phyloP scores from a whole-genome alignment of 441 rosid species.

The Monsonia emarginata region DNA sequence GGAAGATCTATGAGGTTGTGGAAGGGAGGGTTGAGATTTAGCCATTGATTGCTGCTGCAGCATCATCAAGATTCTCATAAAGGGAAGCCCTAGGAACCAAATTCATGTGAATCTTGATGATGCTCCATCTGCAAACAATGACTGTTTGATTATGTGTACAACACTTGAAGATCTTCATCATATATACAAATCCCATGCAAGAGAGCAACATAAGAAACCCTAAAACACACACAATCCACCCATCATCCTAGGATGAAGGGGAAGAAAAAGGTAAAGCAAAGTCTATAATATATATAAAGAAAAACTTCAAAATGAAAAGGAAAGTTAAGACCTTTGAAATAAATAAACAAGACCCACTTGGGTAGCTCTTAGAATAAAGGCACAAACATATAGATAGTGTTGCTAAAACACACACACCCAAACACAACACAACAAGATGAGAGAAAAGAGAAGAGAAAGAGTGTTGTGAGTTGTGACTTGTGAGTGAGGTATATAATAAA shows the following conservation, averaged over 20 bases:
- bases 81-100: neutral
- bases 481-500: slow-evolving; percentile 26
- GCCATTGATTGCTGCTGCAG: slow-evolving; percentile 11
- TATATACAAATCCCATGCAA: slow-evolving; percentile 25
- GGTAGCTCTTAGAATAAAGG: slow-evolving; percentile 7
- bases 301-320: slow-evolving; percentile 8
- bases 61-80: slow-evolving; percentile 13
- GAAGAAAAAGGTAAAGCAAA: slow-evolving; percentile 7
- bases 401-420: neutral
- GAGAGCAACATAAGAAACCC: too few species aligned
- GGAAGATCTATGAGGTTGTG: too few species aligned
- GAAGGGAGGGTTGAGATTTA: too few species aligned
- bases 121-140: slow-evolving; percentile 57
- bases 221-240: slow-evolving; percentile 19
- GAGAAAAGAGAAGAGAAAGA: neutral
- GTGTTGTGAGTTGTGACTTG: slow-evolving; percentile 2
- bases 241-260: too few species aligned
- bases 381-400: neutral
- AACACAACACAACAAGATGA: neutral
- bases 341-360: slow-evolving; percentile 19
- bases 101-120: slow-evolving; percentile 4
- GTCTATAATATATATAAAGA: neutral
- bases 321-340: slow-evolving; percentile 14
- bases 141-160: slow-evolving; percentile 28
- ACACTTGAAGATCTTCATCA: slow-evolving; percentile 21